Evolutionary conservation across 345 rosid genomes (phyloP).

Genomic region (Fremontodendron californicum): DNA sequence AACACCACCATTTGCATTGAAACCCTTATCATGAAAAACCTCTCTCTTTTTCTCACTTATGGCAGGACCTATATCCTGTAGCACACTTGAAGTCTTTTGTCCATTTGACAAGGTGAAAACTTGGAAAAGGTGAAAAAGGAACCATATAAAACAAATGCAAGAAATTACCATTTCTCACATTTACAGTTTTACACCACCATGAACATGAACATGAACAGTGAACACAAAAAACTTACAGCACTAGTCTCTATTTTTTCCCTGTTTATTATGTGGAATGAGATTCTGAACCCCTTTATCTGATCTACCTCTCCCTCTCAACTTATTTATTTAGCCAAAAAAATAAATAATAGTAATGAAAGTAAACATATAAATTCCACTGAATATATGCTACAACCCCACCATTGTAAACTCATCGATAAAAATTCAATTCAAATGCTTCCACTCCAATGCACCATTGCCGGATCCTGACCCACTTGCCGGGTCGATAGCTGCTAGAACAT

Average conservation of each 20-base stretch:
- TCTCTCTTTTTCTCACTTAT: background rate
- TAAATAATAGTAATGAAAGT: constrained; percentile 25
- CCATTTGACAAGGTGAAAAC: background rate
- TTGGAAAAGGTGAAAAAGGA: background rate
- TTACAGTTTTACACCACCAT: too few species aligned
- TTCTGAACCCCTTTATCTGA: background rate
- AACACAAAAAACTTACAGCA: background rate
- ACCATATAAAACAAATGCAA: background rate
- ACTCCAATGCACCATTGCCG: background rate
- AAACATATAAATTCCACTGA: constrained; percentile 22
- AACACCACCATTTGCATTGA: background rate
- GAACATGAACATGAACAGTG: background rate
- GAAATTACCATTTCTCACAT: background rate
- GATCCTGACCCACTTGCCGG: background rate
- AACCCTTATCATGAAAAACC: too few species aligned
- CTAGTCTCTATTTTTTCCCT: background rate
- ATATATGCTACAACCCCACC: constrained; percentile 15
- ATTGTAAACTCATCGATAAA: constrained; percentile 12
- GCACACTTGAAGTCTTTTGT: background rate
- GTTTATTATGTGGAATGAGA: background rate
- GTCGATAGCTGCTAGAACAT: background rate
- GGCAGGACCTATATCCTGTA: background rate
- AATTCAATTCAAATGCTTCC: constrained; percentile 4
- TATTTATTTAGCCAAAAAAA: constrained; percentile 25
- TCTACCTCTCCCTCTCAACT: constrained; percentile 6